Percentiles rank a stretch among this genome's conserved stretches.
phyloP scores from a whole-genome alignment of 768 basidiomycete species.

The Naematelia aurantialba region DNA sequence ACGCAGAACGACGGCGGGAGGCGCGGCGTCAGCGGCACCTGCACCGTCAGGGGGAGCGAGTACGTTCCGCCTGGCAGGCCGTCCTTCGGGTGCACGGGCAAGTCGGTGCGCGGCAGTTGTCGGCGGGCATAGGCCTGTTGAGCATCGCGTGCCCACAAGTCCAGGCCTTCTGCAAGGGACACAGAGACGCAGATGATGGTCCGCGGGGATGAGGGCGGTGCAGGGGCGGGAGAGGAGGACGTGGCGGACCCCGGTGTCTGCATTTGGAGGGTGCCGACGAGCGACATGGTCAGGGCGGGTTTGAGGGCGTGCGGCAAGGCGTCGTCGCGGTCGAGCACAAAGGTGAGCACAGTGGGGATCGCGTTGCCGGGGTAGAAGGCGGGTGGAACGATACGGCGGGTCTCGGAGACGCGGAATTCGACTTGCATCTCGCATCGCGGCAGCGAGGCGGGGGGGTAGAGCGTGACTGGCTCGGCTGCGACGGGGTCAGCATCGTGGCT shows the following conservation, averaged over 20 bases:
- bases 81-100: slow-evolving; percentile 19
- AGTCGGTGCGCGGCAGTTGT: too few relatives aligned
- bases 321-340: slow-evolving; percentile 30
- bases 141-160: slow-evolving; percentile 42
- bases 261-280: slow-evolving; percentile 40
- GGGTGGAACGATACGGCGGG: slow-evolving; percentile 33
- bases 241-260: too few relatives aligned
- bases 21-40: slow-evolving; percentile 39
- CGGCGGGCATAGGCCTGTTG: slow-evolving; percentile 18
- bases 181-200: slow-evolving; percentile 47
- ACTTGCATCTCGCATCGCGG: slow-evolving; percentile 30
- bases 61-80: slow-evolving; percentile 43
- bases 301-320: slow-evolving; percentile 39
- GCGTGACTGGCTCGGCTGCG: slow-evolving; percentile 16
- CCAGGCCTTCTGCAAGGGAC: slow-evolving; percentile 37
- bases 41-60: slow-evolving; percentile 42
- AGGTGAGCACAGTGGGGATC: slow-evolving; percentile 40
- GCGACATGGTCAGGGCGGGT: slow-evolving; percentile 40
- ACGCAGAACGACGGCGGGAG: slow-evolving; percentile 39
- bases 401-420: slow-evolving; percentile 30
- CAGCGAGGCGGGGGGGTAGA: slow-evolving; percentile 26
- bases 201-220: slow-evolving; percentile 19
- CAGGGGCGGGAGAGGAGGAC: too few relatives aligned
- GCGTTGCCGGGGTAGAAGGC: slow-evolving; percentile 46
- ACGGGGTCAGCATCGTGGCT: too few relatives aligned